Evolutionary conservation across 1,284 basidiomycete species (phyloP).

Genomic region (Ganoderma lucidum): DNA sequence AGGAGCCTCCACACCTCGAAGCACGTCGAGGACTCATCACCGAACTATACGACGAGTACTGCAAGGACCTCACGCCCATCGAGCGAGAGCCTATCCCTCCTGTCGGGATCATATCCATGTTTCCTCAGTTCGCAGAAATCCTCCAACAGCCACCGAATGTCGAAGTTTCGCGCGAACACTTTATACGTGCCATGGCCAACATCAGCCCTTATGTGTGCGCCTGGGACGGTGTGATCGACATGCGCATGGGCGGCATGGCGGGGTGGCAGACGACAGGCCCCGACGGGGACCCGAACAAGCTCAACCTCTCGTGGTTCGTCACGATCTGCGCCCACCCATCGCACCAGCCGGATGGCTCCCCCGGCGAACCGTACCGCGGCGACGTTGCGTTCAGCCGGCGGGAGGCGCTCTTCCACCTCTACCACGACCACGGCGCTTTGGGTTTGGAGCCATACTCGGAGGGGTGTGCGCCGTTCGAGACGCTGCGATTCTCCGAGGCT

Average conservation of each 20-base stretch:
- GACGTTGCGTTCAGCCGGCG: constrained; percentile 1
- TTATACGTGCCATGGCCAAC: not conserved
- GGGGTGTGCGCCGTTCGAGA: not conserved
- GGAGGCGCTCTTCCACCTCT: not conserved
- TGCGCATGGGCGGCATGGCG: not conserved
- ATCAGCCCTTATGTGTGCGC: not conserved
- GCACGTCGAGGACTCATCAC: not conserved
- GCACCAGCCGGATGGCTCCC: not conserved
- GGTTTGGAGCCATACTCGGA: not conserved
- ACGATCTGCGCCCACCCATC: not conserved
- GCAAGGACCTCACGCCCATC: not conserved
- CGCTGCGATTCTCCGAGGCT: not conserved
- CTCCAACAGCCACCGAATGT: not conserved
- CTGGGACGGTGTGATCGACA: not conserved
- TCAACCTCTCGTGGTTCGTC: constrained; percentile 5
- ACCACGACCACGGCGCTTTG: not conserved
- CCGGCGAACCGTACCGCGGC: not conserved
- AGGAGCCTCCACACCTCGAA: not conserved
- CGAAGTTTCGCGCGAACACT: not conserved
- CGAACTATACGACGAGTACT: not conserved
- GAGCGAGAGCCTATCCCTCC: not conserved
- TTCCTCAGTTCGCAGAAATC: not conserved
- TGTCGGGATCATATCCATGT: not conserved
- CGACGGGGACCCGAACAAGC: not conserved
- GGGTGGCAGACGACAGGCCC: not conserved